Evolutionary conservation across 2,329 filamentous ascomycete genomes (phyloP), one percentile per base, ranked within the genome.

Genomic region (Ascochyta viciae-villosae): DNA sequence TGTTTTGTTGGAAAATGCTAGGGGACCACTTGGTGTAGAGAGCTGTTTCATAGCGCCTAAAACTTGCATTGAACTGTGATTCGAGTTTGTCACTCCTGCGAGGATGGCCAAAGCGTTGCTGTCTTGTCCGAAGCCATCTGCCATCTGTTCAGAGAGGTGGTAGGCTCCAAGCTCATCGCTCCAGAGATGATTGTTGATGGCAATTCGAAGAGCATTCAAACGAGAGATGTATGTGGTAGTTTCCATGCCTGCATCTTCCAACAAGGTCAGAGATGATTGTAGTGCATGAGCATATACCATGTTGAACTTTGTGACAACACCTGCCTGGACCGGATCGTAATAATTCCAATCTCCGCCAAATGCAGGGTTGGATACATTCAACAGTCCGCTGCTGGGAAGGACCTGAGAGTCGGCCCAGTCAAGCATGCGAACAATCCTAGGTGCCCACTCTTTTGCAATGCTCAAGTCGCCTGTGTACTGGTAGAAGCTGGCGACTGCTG

Each of bases 311-410:
- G 67, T 61, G 2, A 69, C 64, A 3, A 66, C 61, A 10, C 71
- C 72, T 9, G 58, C 46, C 34, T 75, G 73, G 4, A 59, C 8
- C 1, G 70, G 65, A 26, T 76, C 72, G 54, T 75, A 76, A 52
- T 74, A 74, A 50, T 75, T 72, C 73, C 73, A 76, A 35, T 76
- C 73, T 1, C 72, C 70, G 0, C 65, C 69, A n/a, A 75, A 64
- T 0, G 58, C 61, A 6, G 61, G 23, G 16, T 71, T 63, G 2
- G 66, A 60, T 9, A 75, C 37, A 31, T 68, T 70, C 59, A 75
- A 67, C 1, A 55, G 23, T 15, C 62, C 61, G n/a, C 10, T 61
- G 4, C 46, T 37, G 19, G 46, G 54, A 10, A 62, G 50, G 3
- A 60, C 54, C 44, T 75, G 68, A 16, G 70, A 73, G 49, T 72